A percentile compares a stretch with the other conserved stretches of the same genome.
These are phyloP conservation scores for Penicillium capsulatum DNA, from an alignment of 2,329 filamentous ascomycete genomes.

Conservation along the genomic window DNA sequence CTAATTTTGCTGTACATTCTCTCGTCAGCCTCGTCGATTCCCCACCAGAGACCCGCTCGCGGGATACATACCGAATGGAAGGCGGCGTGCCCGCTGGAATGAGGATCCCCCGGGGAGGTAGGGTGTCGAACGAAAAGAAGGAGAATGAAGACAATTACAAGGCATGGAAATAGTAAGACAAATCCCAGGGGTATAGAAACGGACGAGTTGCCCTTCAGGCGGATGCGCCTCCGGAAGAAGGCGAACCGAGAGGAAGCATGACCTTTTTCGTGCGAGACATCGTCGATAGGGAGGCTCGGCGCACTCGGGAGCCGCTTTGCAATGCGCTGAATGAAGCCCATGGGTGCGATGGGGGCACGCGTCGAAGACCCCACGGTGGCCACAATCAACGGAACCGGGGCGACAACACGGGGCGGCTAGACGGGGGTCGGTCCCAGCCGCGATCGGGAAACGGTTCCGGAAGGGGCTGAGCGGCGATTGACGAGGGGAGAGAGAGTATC, in stretches of 20 bases:
- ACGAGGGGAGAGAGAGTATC: constrained; percentile 13
- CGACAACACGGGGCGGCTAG: constrained; percentile 15
- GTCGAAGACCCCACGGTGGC: constrained; percentile 18
- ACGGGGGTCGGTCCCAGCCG: constrained; percentile 10
- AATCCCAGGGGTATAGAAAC: constrained; percentile 89
- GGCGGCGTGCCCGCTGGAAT: constrained; percentile 86
- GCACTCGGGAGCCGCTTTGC: constrained; percentile 50
- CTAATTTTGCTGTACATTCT: constrained; percentile 72
- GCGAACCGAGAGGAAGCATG: constrained; percentile 55
- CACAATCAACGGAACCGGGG: constrained; percentile 20
- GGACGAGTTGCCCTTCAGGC: constrained; percentile 84
- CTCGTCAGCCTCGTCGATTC: neutral
- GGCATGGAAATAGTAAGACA: constrained; percentile 85
- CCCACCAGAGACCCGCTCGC: neutral
- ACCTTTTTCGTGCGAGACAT: constrained; percentile 44
- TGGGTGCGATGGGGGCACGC: constrained; percentile 35
- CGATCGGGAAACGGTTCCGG: constrained; percentile 4
- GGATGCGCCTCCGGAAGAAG: constrained; percentile 81
- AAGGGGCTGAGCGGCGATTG: neutral
- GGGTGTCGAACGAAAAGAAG: constrained; percentile 86
- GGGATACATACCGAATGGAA: constrained; percentile 68
- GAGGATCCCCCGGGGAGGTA: constrained; percentile 72
- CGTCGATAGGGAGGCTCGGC: constrained; percentile 45
- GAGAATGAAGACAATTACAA: constrained; percentile 86
- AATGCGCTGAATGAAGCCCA: constrained; percentile 53